Percentiles rank a stretch among this genome's conserved stretches.
phyloP scores from a whole-genome alignment of 2,329 filamentous ascomycete genomes.

The Penicillium polonicum region DNA sequence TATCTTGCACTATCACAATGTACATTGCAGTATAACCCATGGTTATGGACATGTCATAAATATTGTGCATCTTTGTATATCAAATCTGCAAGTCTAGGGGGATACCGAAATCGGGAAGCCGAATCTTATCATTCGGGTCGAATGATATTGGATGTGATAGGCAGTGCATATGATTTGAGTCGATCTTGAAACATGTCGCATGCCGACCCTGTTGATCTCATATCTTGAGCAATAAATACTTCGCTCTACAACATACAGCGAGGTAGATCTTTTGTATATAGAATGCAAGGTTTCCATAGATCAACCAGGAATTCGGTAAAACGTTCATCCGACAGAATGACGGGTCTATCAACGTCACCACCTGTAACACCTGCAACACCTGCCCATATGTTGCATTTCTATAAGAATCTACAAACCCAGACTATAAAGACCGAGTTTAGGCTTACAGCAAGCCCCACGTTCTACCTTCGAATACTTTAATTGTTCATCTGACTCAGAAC shows the following conservation, averaged over 20 bases:
- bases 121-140: conserved; percentile 4
- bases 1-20: not conserved
- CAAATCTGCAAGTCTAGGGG: not conserved
- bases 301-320: conserved; percentile 15
- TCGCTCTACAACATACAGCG: not conserved
- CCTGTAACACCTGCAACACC: not conserved
- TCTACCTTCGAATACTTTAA: not conserved
- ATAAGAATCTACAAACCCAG: not conserved
- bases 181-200: not conserved
- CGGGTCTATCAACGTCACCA: conserved; percentile 1
- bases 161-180: not conserved
- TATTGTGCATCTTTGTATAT: not conserved
- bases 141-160: not conserved
- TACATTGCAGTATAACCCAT: not conserved
- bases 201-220: not conserved
- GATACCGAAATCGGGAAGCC: conserved; percentile 20
- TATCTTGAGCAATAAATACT: not conserved
- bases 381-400: not conserved
- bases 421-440: not conserved
- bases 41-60: not conserved
- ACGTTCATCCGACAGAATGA: conserved; percentile 17
- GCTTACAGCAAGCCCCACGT: not conserved
- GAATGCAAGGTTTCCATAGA: not conserved
- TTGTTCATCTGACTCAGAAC: conserved; percentile 13
- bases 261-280: not conserved